A percentile compares a stretch with the other conserved stretches of the same genome.
Evolutionary conservation across 2,329 filamentous ascomycete species (phyloP).

Genomic region (Apiospora rasikravindrae): DNA sequence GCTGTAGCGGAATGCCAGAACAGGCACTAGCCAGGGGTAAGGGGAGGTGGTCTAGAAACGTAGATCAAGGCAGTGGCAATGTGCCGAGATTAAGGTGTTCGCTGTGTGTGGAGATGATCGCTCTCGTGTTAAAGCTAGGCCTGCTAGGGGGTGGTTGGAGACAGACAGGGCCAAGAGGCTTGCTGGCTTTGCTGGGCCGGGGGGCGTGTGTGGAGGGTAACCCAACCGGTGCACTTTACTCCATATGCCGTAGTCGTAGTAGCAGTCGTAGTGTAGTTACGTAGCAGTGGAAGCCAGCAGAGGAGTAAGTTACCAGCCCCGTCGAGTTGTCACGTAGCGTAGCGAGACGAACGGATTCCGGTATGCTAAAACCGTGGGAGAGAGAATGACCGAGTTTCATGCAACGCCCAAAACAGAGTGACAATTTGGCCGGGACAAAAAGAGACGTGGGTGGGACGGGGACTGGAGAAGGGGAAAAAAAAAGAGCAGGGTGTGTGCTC

Average conservation of each 20-base stretch:
- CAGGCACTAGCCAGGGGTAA: conserved; percentile 24
- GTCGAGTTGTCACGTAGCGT: neutral
- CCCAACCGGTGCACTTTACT: neutral
- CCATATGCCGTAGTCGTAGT: neutral
- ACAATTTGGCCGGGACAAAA: neutral
- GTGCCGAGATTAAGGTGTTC: conserved; percentile 20
- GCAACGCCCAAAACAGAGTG: neutral
- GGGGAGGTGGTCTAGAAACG: conserved; percentile 23
- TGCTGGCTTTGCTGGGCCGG: neutral
- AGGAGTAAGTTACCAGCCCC: neutral
- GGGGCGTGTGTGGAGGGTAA: conserved; percentile 5
- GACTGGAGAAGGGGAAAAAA: neutral
- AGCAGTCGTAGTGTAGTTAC: too few species aligned
- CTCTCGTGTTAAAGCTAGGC: conserved; percentile 12
- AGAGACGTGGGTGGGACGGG: neutral
- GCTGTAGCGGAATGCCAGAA: conserved; percentile 18
- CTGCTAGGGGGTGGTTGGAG: conserved; percentile 6
- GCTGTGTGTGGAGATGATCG: conserved; percentile 19
- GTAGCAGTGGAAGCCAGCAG: too few species aligned
- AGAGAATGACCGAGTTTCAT: conserved; percentile 4
- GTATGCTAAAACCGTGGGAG: neutral
- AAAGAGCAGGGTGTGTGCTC: neutral
- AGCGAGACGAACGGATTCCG: neutral
- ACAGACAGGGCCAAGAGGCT: too few species aligned
- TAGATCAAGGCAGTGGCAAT: conserved; percentile 23